phyloP scores from a whole-genome alignment of 2,329 filamentous ascomycete species.

The Hymenotorrendiella dingleyae region DNA sequence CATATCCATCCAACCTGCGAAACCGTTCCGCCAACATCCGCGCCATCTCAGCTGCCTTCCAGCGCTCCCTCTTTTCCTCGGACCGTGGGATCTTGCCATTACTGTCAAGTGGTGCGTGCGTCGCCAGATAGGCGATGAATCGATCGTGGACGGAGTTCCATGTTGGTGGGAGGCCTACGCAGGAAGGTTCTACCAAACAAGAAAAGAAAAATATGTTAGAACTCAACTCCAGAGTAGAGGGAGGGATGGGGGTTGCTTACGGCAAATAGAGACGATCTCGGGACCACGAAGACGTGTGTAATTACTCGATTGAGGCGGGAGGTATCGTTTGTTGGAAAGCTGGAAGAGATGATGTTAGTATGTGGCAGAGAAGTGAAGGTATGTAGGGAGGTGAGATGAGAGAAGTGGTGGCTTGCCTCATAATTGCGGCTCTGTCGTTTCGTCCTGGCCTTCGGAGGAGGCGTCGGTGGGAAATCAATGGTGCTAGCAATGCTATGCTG shows the following conservation, averaged over 20 bases:
- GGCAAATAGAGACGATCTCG: not conserved
- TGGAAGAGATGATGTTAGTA: not conserved
- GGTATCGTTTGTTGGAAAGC: not conserved
- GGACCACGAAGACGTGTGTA: not conserved
- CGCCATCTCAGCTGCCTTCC: constrained; percentile 19
- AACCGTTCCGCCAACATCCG: constrained; percentile 19
- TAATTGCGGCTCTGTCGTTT: too few relatives aligned
- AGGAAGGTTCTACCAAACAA: too few relatives aligned
- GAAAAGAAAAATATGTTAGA: too few relatives aligned
- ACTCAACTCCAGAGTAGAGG: constrained; percentile 5
- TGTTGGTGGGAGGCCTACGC: constrained; percentile 15
- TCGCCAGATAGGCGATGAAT: constrained; percentile 26
- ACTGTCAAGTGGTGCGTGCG: constrained; percentile 22
- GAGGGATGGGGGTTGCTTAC: not conserved
- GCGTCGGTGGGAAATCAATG: constrained; percentile 6
- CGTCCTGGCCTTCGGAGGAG: constrained; percentile 12
- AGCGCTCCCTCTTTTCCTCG: constrained; percentile 21
- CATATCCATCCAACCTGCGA: constrained; percentile 11
- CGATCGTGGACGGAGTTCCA: constrained; percentile 23
- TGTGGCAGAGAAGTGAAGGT: not conserved
- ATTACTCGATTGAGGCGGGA: not conserved
- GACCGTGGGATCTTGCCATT: constrained; percentile 13
- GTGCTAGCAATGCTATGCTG: constrained; percentile 1
- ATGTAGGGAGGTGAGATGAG: too few relatives aligned
- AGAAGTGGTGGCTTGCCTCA: not conserved